These are phyloP conservation scores for Trichodelitschia bisporula DNA, from an alignment of 495 filamentous ascomycete genomes.

Conservation along the genomic window DNA sequence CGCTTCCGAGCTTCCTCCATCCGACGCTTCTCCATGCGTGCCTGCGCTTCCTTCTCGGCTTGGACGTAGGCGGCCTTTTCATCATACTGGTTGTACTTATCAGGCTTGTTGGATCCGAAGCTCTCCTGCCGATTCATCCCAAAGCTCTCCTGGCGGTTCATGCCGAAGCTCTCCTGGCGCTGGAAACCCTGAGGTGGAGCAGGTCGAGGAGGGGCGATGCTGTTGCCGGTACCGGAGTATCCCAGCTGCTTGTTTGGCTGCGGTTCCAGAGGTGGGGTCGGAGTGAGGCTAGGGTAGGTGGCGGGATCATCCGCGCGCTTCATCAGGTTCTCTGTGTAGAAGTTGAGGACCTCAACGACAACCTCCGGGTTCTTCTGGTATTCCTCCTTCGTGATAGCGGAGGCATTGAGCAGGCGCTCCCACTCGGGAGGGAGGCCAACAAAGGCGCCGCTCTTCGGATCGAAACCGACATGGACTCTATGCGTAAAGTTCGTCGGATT, in stretches of 20 bases:
- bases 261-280: constrained; percentile 33
- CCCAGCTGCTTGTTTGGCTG: constrained; percentile 42
- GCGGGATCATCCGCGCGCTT: constrained; percentile 64
- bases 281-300: constrained; percentile 43
- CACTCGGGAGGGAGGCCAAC: constrained; percentile 84
- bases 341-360: constrained; percentile 88
- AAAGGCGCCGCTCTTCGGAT: constrained; percentile 78
- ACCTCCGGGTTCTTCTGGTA: constrained; percentile 96
- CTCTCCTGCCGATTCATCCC: constrained; percentile 4
- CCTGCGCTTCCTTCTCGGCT: constrained; percentile 9
- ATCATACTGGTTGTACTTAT: not conserved
- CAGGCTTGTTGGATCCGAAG: constrained; percentile 3
- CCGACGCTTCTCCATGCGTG: constrained; percentile 5
- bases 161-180: constrained; percentile 22
- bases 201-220: constrained; percentile 57
- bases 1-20: constrained; percentile 23
- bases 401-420: constrained; percentile 83
- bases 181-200: constrained; percentile 26
- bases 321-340: constrained; percentile 77
- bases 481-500: constrained; percentile 96
- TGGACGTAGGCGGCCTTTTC: constrained; percentile 3
- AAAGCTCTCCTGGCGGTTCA: constrained; percentile 5
- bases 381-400: constrained; percentile 92
- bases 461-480: constrained; percentile 91
- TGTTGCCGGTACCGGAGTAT: constrained; percentile 30